Evolutionary conservation across 495 filamentous ascomycete genomes (phyloP).

Genomic region (Penicillium cataractarum): DNA sequence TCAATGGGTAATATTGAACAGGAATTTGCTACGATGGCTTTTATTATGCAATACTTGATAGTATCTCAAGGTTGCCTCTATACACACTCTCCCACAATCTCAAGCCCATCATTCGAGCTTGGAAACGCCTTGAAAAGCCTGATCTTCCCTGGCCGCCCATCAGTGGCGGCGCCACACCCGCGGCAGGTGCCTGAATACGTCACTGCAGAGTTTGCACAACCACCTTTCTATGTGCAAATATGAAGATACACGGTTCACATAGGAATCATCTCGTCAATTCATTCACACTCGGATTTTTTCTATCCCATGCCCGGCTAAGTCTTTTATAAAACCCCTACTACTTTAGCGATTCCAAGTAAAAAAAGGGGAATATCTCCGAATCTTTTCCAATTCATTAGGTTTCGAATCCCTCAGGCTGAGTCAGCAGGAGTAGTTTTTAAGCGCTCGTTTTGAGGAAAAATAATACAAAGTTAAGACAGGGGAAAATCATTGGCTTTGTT

Average conservation of each 20-base stretch:
- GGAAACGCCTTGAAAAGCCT: background rate
- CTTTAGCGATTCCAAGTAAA: background rate
- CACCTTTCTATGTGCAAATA: background rate
- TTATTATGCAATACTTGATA: background rate
- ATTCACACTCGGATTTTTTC: background rate
- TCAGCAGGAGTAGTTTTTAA: background rate
- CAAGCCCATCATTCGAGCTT: background rate
- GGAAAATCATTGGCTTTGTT: background rate
- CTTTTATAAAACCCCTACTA: background rate
- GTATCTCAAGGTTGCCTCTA: no score
- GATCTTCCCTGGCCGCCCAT: slow-evolving; percentile 2
- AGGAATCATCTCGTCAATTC: no score
- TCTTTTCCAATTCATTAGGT: background rate
- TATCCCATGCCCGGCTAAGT: no score
- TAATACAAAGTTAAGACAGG: background rate
- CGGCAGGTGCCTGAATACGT: slow-evolving; percentile 13
- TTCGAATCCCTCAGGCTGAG: background rate
- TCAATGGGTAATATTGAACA: no score
- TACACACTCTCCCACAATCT: background rate
- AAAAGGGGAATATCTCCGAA: background rate
- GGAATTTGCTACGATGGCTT: no score
- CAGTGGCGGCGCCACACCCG: slow-evolving; percentile 32
- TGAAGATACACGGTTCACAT: background rate
- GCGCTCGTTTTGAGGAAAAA: background rate
- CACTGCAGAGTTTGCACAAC: slow-evolving; percentile 25